phyloP scores from a whole-genome alignment of 2,329 filamentous ascomycete species.

The Metarhizium guizhouense region DNA sequence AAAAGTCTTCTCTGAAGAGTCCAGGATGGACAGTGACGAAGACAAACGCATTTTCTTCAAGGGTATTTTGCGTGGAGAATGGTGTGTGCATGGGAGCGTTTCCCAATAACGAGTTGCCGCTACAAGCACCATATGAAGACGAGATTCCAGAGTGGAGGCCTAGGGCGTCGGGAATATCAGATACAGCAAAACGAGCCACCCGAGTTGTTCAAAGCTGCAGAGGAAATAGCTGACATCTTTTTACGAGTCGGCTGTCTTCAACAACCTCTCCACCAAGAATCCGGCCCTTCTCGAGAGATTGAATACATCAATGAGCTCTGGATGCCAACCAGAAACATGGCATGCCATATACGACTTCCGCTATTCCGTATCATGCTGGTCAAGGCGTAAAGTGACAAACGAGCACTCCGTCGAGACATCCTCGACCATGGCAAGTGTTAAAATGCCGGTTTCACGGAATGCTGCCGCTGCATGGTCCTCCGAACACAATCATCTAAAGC shows the following conservation, averaged over 20 bases:
- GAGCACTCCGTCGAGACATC: neutral
- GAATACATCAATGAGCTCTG: neutral
- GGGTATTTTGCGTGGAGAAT: neutral
- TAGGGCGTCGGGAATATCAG: neutral
- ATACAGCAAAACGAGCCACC: neutral
- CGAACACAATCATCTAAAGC: neutral
- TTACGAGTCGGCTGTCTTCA: neutral
- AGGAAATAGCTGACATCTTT: neutral
- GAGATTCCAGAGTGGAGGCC: constrained; percentile 1
- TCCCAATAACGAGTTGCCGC: neutral
- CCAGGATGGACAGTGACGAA: neutral
- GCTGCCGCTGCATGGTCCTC: constrained; percentile 1
- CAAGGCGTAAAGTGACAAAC: neutral
- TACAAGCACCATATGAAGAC: neutral
- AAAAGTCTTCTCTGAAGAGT: neutral
- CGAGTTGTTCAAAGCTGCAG: neutral
- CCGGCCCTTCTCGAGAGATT: neutral
- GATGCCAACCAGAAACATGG: neutral
- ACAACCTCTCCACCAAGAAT: neutral
- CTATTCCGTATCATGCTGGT: constrained; percentile 2
- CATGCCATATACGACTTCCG: neutral
- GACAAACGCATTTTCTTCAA: neutral
- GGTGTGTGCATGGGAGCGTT: neutral
- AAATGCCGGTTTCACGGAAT: neutral
- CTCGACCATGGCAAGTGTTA: neutral